Conservation (phyloP, 2,329 filamentous ascomycete genomes). For the Tricladium varicosporioides region DNA sequence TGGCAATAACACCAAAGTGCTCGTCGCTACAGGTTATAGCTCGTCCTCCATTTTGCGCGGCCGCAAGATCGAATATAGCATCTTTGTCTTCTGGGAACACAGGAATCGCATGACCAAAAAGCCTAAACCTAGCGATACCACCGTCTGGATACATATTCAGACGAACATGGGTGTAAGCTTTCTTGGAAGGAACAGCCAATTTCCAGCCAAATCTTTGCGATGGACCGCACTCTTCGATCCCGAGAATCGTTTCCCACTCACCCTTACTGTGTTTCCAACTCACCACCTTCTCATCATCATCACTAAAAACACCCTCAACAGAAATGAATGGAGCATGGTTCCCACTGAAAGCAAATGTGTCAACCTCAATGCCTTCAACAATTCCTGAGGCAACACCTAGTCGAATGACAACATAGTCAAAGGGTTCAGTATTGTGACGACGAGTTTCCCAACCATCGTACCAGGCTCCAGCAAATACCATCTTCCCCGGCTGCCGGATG, state of each 20-base stretch:
- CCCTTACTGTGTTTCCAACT: constrained; percentile 58
- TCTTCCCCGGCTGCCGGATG: constrained; percentile 62
- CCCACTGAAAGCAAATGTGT: constrained; percentile 78
- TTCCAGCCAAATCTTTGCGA: constrained; percentile 73
- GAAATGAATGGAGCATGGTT: constrained; percentile 80
- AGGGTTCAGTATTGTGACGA: constrained; percentile 60
- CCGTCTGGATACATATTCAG: constrained; percentile 86
- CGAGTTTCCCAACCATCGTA: constrained; percentile 71
- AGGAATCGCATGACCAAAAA: constrained; percentile 74
- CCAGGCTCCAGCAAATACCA: constrained; percentile 68
- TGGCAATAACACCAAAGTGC: constrained; percentile 80
- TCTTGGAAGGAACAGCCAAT: constrained; percentile 54
- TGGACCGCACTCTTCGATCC: constrained; percentile 69
- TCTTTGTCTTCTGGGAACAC: constrained; percentile 68
- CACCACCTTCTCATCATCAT: constrained; percentile 63
- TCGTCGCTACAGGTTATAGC: constrained; percentile 77
- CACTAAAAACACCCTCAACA: constrained; percentile 71
- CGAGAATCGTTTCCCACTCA: constrained; percentile 71
- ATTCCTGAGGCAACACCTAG: constrained; percentile 69
- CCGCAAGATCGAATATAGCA: constrained; percentile 71
- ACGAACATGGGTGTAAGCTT: constrained; percentile 75
- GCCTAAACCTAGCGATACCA: constrained; percentile 75
- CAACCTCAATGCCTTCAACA: constrained; percentile 72
- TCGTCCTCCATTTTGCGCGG: constrained; percentile 75
- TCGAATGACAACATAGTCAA: constrained; percentile 66